Base-by-base conservation (phyloP, 208 protist genomes). In the Leishmania mexicana region DNA sequence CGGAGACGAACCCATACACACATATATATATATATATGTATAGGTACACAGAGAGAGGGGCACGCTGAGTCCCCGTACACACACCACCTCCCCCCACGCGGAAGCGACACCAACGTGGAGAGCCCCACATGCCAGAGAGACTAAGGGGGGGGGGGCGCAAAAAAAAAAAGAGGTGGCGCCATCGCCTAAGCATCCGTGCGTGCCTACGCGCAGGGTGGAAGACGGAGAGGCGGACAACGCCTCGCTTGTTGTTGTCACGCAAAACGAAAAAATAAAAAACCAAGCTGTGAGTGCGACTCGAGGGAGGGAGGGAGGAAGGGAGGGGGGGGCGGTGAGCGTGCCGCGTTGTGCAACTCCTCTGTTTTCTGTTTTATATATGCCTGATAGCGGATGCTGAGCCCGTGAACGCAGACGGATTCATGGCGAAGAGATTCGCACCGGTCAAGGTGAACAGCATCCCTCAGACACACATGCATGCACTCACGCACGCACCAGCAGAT, bases 381-480 rank as follows among this genome's bases (percentile, higher is more conserved):
- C 7, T 54, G 51, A 21, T 62, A 8, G 17, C 57, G 17, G 57
- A 24, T 24, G 24, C 28, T 24, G 11, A 73, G 40, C 40, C 31
- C 6, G 68, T 35, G 40, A 11, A 51, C 21, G 45, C 42, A 73
- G 45, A 49, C 28, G 40, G 24, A 3, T 51, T 47, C 24, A 42
- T 24, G 1, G 31, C 21, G 1, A 58, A 38, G 24, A 38, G 15
- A 49, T 2, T 35, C 13, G 17, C 7, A 8, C 3, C 31, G 0
- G n/a, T 58, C 28, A 28, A 38, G 3, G 15, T 58, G 2, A 21
- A 42, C 71, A 11, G 71, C 71, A 17, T 24, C 10, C 24, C 8
- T 40, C 31, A 62, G 21, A 53, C 68, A 74, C 68, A 54, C 70
- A 54, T 47, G 42, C 40, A 74, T 47, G 21, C 70, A 60, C 71